Conservation (phyloP, 768 basidiomycete genomes). For the Melanogaster broomeanus region DNA sequence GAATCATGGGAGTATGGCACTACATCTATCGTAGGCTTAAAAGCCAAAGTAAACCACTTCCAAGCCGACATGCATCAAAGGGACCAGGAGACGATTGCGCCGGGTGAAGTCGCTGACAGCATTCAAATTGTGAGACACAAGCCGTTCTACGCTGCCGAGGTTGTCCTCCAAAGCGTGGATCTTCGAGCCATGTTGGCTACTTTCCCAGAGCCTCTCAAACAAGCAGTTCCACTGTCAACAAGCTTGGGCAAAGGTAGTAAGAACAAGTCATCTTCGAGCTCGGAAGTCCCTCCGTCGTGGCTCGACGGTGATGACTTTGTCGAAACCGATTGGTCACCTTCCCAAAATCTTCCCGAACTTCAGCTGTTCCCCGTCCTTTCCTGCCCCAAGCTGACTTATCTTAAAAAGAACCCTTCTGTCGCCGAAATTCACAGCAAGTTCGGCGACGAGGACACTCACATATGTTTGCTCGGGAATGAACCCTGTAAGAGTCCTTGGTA, state of each 20-base stretch:
- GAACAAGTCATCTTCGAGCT: conserved; percentile 21
- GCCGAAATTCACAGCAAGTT: conserved; percentile 68
- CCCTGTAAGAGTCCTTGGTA: conserved; percentile 48
- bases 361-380: conserved; percentile 72
- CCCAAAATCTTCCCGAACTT: conserved; percentile 54
- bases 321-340: conserved; percentile 66
- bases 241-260: conserved; percentile 48
- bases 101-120: conserved; percentile 56
- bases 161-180: conserved; percentile 74
- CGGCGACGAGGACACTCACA: conserved; percentile 81
- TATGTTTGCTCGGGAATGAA: conserved; percentile 75
- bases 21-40: conserved; percentile 81
- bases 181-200: conserved; percentile 76
- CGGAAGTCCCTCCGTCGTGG: conserved; percentile 60
- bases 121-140: conserved; percentile 70
- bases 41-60: conserved; percentile 77
- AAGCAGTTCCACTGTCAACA: conserved; percentile 49
- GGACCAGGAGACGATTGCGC: conserved; percentile 72
- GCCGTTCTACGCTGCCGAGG: conserved; percentile 85
- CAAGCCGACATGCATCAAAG: conserved; percentile 93
- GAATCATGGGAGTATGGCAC: conserved; percentile 82
- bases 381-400: conserved; percentile 84
- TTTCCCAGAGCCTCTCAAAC: conserved; percentile 74
- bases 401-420: conserved; percentile 57
- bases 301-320: conserved; percentile 80